These are phyloP conservation scores for Nemania sp. DNA, from an alignment of 2,329 filamentous ascomycete genomes.

Conservation along the genomic window DNA sequence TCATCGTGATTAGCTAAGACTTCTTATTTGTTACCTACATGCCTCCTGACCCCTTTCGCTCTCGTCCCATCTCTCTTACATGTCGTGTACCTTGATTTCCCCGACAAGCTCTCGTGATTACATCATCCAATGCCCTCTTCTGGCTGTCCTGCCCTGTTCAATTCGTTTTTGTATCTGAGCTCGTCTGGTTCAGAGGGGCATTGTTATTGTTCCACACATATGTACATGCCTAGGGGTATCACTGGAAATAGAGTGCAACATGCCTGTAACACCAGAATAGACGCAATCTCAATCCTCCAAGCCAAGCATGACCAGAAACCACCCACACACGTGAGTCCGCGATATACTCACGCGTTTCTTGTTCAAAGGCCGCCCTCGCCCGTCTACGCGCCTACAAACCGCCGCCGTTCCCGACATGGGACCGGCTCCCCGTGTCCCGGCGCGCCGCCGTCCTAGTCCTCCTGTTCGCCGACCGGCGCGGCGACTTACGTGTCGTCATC, in stretches of 20 bases:
- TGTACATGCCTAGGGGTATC: neutral
- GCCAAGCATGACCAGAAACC: neutral
- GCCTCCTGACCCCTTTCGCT: neutral
- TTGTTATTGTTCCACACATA: too few relatives aligned
- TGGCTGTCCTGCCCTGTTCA: too few relatives aligned
- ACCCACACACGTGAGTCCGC: neutral
- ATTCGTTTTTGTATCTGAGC: too few relatives aligned
- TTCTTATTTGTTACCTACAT: neutral
- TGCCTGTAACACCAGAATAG: neutral
- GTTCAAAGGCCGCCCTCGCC: slow-evolving; percentile 60
- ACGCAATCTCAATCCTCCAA: too few relatives aligned
- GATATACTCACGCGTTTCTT: slow-evolving; percentile 38
- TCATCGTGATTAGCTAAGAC: slow-evolving; percentile 7
- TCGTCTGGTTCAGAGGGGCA: too few relatives aligned
- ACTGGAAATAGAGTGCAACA: slow-evolving; percentile 1
- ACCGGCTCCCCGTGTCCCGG: slow-evolving; percentile 62
- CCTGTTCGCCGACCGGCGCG: slow-evolving; percentile 80
- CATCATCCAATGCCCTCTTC: too few relatives aligned
- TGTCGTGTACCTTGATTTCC: neutral
- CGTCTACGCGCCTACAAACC: slow-evolving; percentile 64
- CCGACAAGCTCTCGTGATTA: neutral
- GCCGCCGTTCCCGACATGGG: slow-evolving; percentile 65
- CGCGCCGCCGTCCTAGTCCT: slow-evolving; percentile 87
- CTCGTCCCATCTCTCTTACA: neutral
- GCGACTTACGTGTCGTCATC: slow-evolving; percentile 74